Base-by-base conservation (phyloP, 352 stramenopile genomes). In the Globisporangium solare region DNA sequence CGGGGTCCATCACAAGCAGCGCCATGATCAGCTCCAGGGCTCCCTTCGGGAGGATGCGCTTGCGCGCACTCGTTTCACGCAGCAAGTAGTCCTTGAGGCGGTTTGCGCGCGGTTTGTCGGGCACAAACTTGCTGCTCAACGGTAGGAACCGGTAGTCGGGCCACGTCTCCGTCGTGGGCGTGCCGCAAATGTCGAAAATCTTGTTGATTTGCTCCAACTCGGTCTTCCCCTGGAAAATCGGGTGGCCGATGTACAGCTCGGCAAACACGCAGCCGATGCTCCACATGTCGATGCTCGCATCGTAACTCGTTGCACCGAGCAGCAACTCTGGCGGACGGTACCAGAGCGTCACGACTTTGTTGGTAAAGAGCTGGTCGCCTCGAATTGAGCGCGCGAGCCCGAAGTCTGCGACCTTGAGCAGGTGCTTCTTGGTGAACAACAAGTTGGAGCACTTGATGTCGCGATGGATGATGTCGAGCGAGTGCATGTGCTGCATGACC, bases 301-400 rank as follows among this genome's bases (percentile, higher is more conserved):
- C 87, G 67, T 98, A 98, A 53, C 75, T 87, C 1, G 92, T 97
- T n/a, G 81, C 92, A 8, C 94, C 92, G 12, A 98, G 76, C 21
- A 98, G 70, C 4, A 98, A 78, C 70, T 98, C 95, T 0, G 95
- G 95, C 4, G 93, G 82, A 0, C 95, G 80, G 62, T 98, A 98
- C 95, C 95, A 98, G 10, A 97, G 69, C 31, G 95, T 98, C 13
- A 97, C 94, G 3, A 98, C 95, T 60, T 98, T 98, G 83, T 98
- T 97, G 12, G 93, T 98, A 56, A 94, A 95, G 8, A 91, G 67
- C 57, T 93, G 80, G 47, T 95, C 86, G 24, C 84, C 86, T 31
- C 79, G 79, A 57, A 94, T 86, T 0, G 86, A 94, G 20, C 86
- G 82, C n/a, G 86, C 83, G 0, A 95, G 72, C 1, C 86, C 86